phyloP scores from a whole-genome alignment of 2,329 filamentous ascomycete species.

The Aureobasidium sp. region DNA sequence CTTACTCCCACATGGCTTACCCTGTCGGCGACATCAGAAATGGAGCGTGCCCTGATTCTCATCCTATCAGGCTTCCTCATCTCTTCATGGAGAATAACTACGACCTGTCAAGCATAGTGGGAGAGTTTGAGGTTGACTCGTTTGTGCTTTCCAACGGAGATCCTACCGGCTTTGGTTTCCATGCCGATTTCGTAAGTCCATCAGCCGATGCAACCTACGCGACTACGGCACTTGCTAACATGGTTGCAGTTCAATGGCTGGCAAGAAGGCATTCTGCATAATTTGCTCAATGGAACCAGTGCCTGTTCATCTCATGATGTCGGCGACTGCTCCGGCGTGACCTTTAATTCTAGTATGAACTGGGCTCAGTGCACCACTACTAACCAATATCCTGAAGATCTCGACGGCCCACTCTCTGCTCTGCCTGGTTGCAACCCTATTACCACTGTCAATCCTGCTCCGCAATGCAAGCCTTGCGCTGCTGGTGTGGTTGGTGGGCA shows the following conservation, averaged over 20 bases:
- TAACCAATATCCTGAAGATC: conserved; percentile 30
- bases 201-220: too few species aligned
- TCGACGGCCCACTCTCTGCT: conserved; percentile 38
- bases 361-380: conserved; percentile 15
- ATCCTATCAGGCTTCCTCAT: conserved; percentile 51
- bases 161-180: conserved; percentile 42
- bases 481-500: conserved; percentile 10
- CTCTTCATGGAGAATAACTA: conserved; percentile 38
- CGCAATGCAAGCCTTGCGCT: conserved; percentile 16
- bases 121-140: conserved; percentile 54
- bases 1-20: conserved; percentile 59
- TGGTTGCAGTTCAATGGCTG: conserved; percentile 35
- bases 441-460: conserved; percentile 34
- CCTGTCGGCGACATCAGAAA: conserved; percentile 42
- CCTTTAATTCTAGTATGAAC: conserved; percentile 29
- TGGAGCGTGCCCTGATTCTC: conserved; percentile 46
- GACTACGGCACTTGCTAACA: not conserved
- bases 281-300: conserved; percentile 48
- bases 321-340: conserved; percentile 54
- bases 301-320: conserved; percentile 55
- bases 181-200: conserved; percentile 38
- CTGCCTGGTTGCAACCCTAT: conserved; percentile 54
- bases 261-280: conserved; percentile 36
- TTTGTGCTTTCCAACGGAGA: conserved; percentile 40
- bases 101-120: conserved; percentile 47